phyloP scores from a whole-genome alignment of 176 grass and related monocot species.

The Tuctoria greenei region DNA sequence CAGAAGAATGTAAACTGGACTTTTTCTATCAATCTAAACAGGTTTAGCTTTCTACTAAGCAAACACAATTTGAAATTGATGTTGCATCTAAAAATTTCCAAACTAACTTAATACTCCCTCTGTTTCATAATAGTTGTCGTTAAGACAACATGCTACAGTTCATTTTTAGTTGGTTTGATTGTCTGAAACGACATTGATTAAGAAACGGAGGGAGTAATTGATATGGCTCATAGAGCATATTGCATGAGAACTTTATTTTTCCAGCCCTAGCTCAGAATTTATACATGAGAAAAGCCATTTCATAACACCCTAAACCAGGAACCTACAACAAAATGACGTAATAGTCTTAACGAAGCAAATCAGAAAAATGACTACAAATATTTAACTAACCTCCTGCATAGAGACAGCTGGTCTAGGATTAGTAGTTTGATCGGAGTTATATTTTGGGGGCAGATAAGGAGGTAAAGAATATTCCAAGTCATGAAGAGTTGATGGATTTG shows the following conservation, averaged over 20 bases:
- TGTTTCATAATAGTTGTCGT: too few species aligned
- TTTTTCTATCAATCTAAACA: not conserved
- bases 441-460: constrained; percentile 65
- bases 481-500: constrained; percentile 60
- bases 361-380: not conserved
- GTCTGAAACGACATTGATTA: too few species aligned
- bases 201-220: too few species aligned
- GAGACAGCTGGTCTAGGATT: constrained; percentile 65
- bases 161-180: too few species aligned
- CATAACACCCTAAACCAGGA: constrained; percentile 6
- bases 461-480: constrained; percentile 75
- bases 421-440: constrained; percentile 59
- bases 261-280: not conserved
- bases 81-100: not conserved
- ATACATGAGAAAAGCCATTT: not conserved
- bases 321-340: not conserved
- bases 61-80: not conserved
- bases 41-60: not conserved
- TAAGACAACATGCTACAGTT: too few species aligned
- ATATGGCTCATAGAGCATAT: not conserved
- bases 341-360: not conserved
- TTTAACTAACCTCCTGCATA: constrained; percentile 76
- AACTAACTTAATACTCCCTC: not conserved
- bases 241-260: not conserved
- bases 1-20: not conserved